Base-by-base conservation (phyloP, 306 rosid species). In the Purshia tridentata region DNA sequence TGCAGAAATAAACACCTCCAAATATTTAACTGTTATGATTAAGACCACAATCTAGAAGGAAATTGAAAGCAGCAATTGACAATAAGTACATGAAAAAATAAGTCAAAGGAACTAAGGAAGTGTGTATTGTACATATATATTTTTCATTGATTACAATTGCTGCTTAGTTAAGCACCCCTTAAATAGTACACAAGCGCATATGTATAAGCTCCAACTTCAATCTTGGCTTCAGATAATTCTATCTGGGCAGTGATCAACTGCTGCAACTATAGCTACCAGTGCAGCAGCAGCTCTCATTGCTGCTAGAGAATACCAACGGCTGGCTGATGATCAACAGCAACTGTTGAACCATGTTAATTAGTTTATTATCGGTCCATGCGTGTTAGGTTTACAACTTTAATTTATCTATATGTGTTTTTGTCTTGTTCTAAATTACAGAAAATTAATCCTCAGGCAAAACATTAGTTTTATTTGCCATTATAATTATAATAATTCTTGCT, bases 111-210 rank as follows among this genome's bases (percentile, higher is more conserved):
- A 35, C 18, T 18, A 39, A 16, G n/a, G 8, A 6, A n/a, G 19
- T 16, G n/a, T 9, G 22, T 49, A 50, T 48, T 12, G 22, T 20
- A 23, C 22, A 53, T 53, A 6, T 13, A 29, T 29, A 14, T 39
- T 63, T 15, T 49, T 4, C 8, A 39, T 49, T 62, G 67, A 15
- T 62, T 16, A 62, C 1, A 62, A 47, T 9, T 41, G 47, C 23
- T 62, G 22, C n/a, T 18, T 41, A 11, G 41, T 39, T 62, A 62
- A 62, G 65, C 65, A 62, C 23, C 49, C 67, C 23, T 41, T 40
- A 40, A 41, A 4, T 62, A 44, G 35, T 29, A 29, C 1, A 29
- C 35, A 29, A 29, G 2, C 35, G n/a, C n/a, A n/a, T n/a, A 29
- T 29, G 35, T 29, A 29, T 14, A 42, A 13, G 6, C 58, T 53